Base-by-base conservation (phyloP, 345 rosid species). In the Crucihimalaya himalaica region DNA sequence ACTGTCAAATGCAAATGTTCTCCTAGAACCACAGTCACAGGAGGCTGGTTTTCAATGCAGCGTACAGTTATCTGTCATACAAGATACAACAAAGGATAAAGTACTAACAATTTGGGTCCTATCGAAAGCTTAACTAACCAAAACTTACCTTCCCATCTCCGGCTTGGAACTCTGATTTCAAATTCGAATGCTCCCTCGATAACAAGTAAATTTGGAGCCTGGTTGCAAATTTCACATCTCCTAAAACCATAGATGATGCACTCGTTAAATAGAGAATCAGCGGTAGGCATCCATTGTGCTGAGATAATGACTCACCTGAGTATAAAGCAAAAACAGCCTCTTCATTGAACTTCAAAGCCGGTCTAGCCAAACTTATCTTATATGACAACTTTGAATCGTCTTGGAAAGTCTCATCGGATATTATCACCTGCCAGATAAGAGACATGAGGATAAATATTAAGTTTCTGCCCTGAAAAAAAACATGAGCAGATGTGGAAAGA, bases 141-240 rank as follows among this genome's bases (percentile, higher is more conserved):
- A 50, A 59, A 25, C 87, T 63, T 37, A 91, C 98, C 97, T 88
- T 86, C 27, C 93, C 91, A 46, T 85, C 66, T 66, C 90, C 88
- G 0, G 5, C 85, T 62, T 88, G 97, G 68, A 95, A 89, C 78
- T 90, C 97, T 1, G 89, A 81, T 71, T 86, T 95, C 65, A 95
- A 65, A 68, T 66, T 82, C 23, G 81, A 83, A 68, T 79, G 80
- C 48, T 95, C 99, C 79, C 93, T 86, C 5, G 97, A 92, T 75
- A 82, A 69, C 75, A 95, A 81, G 87, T 83, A 94, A 0, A 80
- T 57, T 79, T 88, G 75, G 56, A 95, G 84, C 23, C 86, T 78
- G 11, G 42, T 73, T 3, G 87, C 87, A 70, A 32, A 84, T 73
- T 82, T 84, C 8, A 59, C 35, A 60, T 89, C 84, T 70, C 97